These are phyloP conservation scores for Nothopassalora personata DNA, from an alignment of 2,329 filamentous ascomycete species.

Conservation along the genomic window DNA sequence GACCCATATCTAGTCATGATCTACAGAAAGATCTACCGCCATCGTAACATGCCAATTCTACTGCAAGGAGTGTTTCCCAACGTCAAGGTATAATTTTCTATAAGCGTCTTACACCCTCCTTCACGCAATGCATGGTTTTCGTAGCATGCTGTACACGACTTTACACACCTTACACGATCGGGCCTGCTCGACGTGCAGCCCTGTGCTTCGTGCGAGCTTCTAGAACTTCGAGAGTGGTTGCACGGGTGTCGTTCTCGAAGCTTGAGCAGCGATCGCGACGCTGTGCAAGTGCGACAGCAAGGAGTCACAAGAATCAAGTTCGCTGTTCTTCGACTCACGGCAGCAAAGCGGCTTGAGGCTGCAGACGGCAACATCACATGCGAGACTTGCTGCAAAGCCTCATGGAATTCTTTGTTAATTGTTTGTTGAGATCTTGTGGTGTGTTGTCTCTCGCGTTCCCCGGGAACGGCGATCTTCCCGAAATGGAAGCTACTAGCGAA, in stretches of 20 bases:
- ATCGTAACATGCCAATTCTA: neutral
- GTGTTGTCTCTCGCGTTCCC: neutral
- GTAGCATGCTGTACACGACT: too few species aligned
- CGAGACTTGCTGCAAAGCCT: neutral
- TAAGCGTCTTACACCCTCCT: neutral
- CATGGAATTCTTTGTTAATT: neutral
- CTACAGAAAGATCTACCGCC: neutral
- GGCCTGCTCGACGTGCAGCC: neutral
- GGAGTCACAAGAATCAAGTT: neutral
- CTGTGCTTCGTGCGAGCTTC: neutral
- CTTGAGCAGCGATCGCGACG: neutral
- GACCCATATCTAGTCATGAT: neutral
- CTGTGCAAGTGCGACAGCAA: neutral
- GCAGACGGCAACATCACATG: neutral
- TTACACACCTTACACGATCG: neutral
- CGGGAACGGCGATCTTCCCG: neutral
- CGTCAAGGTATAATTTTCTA: neutral
- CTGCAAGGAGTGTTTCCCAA: neutral
- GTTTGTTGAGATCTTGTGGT: neutral
- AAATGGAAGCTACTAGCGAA: neutral
- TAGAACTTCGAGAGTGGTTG: neutral
- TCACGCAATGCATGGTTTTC: neutral
- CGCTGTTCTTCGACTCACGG: neutral
- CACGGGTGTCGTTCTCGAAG: neutral
- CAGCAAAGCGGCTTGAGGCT: neutral